A percentile compares a stretch with the other conserved stretches of the same genome.
phyloP scores from a whole-genome alignment of 805 yeast species.

The Yamadazyma sp. region DNA sequence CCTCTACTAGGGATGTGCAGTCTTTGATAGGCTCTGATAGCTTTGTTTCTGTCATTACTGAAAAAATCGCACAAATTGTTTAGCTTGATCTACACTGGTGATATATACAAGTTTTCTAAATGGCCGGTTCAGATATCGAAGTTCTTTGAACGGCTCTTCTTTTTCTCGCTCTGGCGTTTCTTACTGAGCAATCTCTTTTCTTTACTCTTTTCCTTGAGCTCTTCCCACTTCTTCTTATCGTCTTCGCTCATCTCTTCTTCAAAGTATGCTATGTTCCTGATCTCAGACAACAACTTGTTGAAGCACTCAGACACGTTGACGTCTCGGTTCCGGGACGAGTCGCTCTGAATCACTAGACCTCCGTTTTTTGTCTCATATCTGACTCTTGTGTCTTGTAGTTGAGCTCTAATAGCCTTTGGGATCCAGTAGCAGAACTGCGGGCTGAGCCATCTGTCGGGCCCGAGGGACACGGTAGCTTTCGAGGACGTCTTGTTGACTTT shows the following conservation, averaged over 20 bases:
- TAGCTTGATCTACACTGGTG: too few relatives aligned
- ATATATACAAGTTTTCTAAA: too few relatives aligned
- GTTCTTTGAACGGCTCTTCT: slow-evolving; percentile 33
- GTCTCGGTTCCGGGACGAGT: slow-evolving; percentile 56
- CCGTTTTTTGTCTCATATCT: slow-evolving; percentile 57
- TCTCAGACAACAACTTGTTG: slow-evolving; percentile 53
- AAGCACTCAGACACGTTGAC: slow-evolving; percentile 59
- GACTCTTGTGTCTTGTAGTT: slow-evolving; percentile 38
- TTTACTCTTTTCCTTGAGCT: slow-evolving; percentile 28
- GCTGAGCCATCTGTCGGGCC: slow-evolving; percentile 41
- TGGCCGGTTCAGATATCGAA: too few relatives aligned
- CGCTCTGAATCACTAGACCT: slow-evolving; percentile 60
- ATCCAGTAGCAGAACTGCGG: slow-evolving; percentile 53
- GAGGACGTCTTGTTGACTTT: slow-evolving; percentile 74
- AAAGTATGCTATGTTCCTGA: slow-evolving; percentile 47
- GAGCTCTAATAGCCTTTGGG: slow-evolving; percentile 50
- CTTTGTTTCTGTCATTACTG: background rate
- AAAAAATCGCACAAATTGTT: background rate
- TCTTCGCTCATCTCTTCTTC: slow-evolving; percentile 48
- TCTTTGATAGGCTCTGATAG: background rate
- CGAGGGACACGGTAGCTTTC: slow-evolving; percentile 61
- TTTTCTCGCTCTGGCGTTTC: slow-evolving; percentile 40
- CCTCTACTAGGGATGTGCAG: background rate
- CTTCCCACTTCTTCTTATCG: slow-evolving; percentile 53
- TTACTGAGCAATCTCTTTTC: slow-evolving; percentile 35